These are phyloP conservation scores for Neopestalotiopsis clavispora DNA, from an alignment of 2,329 filamentous ascomycete species.

Conservation along the genomic window DNA sequence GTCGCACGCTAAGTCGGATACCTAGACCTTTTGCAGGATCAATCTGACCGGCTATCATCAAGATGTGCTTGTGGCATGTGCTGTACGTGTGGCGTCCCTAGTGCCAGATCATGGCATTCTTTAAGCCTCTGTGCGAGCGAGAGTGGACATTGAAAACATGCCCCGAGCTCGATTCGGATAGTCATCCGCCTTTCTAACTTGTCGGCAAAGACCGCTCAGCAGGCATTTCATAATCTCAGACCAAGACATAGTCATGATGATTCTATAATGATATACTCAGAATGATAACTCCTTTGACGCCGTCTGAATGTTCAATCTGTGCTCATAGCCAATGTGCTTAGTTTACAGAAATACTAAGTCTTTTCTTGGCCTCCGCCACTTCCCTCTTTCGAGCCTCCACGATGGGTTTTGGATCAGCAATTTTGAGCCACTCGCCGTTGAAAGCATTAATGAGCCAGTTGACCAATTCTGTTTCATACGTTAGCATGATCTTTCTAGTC, in stretches of 20 bases:
- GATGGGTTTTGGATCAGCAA: slow-evolving; percentile 53
- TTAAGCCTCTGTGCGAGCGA: too few relatives aligned
- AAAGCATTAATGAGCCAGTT: slow-evolving; percentile 98
- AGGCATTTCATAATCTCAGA: neutral
- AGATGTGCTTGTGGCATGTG: too few relatives aligned
- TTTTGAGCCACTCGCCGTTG: slow-evolving; percentile 88
- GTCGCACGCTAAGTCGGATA: neutral
- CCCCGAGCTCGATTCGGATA: too few relatives aligned
- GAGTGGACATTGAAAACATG: too few relatives aligned
- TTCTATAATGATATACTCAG: neutral
- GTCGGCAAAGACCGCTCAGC: too few relatives aligned
- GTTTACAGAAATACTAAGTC: slow-evolving; percentile 17
- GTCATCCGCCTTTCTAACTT: too few relatives aligned
- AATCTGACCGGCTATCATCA: neutral
- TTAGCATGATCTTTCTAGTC: slow-evolving; percentile 33
- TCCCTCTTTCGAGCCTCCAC: slow-evolving; percentile 26
- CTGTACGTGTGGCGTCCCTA: too few relatives aligned
- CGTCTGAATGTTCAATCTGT: neutral
- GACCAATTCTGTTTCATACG: slow-evolving; percentile 64
- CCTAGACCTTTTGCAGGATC: neutral
- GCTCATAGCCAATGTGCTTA: neutral
- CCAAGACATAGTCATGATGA: neutral
- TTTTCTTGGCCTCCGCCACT: slow-evolving; percentile 25
- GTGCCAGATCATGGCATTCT: too few relatives aligned
- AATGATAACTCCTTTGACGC: neutral